Percentiles rank a stretch among this genome's conserved stretches.
Evolutionary conservation across 202 grass and related monocot species (phyloP).

Genomic region (Musa balbisiana): DNA sequence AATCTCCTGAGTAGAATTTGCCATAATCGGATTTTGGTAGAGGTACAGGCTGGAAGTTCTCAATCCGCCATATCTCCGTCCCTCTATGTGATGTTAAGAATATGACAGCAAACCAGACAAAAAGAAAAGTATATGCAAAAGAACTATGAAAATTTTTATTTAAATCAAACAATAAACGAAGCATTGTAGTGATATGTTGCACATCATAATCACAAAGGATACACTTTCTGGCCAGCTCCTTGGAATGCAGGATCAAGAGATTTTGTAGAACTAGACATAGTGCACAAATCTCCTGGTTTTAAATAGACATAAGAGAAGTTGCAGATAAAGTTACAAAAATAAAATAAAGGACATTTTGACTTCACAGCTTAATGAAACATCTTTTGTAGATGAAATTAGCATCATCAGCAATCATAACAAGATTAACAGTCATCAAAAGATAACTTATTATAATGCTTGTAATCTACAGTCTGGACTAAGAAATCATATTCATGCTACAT

Average conservation of each 20-base stretch:
- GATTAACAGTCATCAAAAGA: not conserved
- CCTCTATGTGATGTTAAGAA: constrained; percentile 14
- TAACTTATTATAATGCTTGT: not conserved
- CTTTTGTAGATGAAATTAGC: not conserved
- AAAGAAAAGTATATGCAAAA: not conserved
- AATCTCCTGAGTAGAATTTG: constrained; percentile 22
- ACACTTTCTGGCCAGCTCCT: constrained; percentile 20
- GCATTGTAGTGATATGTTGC: not conserved
- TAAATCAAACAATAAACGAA: not conserved
- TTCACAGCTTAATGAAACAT: not conserved
- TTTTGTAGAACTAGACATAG: constrained; percentile 18
- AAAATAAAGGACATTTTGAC: not conserved
- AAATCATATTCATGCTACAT: not conserved
- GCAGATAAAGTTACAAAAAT: not conserved
- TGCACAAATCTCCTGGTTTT: not conserved
- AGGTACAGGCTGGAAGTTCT: constrained; percentile 22
- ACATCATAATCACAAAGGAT: constrained; percentile 1
- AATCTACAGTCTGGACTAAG: not conserved
- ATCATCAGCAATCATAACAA: not conserved
- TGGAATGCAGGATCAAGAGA: constrained; percentile 19
- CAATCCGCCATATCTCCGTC: constrained; percentile 19
- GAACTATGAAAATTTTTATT: not conserved
- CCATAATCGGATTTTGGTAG: constrained; percentile 18
- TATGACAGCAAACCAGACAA: not conserved
- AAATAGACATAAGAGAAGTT: not conserved